Evolutionary conservation across 2,329 filamentous ascomycete species (phyloP).

Genomic region (Xylaria sp.): DNA sequence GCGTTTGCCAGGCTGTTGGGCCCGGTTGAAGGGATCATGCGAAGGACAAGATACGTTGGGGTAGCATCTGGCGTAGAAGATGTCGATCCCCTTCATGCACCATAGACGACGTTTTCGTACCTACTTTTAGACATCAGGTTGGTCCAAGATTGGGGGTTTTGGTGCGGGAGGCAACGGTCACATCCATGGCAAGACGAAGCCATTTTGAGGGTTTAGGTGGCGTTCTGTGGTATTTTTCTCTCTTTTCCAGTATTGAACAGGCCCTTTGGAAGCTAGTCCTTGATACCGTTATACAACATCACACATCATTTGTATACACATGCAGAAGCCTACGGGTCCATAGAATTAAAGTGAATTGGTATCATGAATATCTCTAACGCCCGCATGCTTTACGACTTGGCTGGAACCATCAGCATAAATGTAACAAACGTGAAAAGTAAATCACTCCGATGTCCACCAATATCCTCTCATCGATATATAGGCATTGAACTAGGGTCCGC

Average conservation of each 20-base stretch:
- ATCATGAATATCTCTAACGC: slow-evolving; percentile 17
- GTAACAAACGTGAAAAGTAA: background rate
- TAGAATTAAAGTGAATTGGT: slow-evolving; percentile 22
- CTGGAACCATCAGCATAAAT: background rate
- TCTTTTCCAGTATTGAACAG: slow-evolving; percentile 30
- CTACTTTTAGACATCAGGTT: slow-evolving; percentile 22
- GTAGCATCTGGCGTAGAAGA: slow-evolving; percentile 68
- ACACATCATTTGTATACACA: slow-evolving; percentile 11
- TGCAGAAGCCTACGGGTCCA: background rate
- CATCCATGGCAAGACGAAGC: slow-evolving; percentile 15
- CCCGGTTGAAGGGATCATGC: slow-evolving; percentile 92
- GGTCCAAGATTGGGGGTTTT: slow-evolving; percentile 17
- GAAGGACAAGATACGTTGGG: slow-evolving; percentile 71
- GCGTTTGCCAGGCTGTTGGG: slow-evolving; percentile 94
- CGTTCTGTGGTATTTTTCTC: slow-evolving; percentile 39
- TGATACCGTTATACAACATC: slow-evolving; percentile 33
- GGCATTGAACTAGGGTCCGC: background rate
- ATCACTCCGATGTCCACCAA: background rate
- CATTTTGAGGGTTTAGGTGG: slow-evolving; percentile 30
- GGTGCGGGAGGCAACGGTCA: slow-evolving; percentile 18
- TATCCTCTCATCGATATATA: background rate
- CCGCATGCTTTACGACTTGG: background rate
- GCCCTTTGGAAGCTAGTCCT: slow-evolving; percentile 25
- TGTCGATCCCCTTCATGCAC: slow-evolving; percentile 66
- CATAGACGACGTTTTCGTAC: slow-evolving; percentile 27